phyloP scores from a whole-genome alignment of 768 basidiomycete genomes.

The Amanita rubescens region DNA sequence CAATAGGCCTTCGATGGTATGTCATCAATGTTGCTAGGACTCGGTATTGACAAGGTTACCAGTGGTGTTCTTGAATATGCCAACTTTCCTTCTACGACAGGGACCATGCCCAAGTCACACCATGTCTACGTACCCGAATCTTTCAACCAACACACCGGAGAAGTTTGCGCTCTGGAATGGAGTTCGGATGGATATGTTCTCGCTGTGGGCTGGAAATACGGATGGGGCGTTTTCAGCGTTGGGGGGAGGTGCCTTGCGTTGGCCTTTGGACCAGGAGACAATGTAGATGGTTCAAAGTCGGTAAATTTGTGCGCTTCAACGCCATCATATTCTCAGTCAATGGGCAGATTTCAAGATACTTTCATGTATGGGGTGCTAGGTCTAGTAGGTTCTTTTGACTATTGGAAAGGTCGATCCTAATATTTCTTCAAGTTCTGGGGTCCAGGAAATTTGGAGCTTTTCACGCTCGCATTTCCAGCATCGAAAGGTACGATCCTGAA shows the following conservation, averaged over 20 bases:
- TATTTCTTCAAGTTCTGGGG: conserved; percentile 71
- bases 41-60: conserved; percentile 1
- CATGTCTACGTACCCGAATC: conserved; percentile 55
- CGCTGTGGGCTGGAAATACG: conserved; percentile 84
- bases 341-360: conserved; percentile 59
- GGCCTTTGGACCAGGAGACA: conserved; percentile 62
- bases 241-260: conserved; percentile 83
- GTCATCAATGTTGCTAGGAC: neutral
- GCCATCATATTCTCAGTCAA: conserved; percentile 5
- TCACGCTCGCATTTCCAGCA: conserved; percentile 56
- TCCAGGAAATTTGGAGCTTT: conserved; percentile 85
- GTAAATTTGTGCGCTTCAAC: conserved; percentile 2
- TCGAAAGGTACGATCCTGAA: conserved; percentile 36
- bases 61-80: conserved; percentile 66
- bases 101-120: conserved; percentile 52
- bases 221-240: conserved; percentile 89
- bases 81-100: conserved; percentile 59
- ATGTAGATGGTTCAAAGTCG: conserved; percentile 48
- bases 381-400: conserved; percentile 44
- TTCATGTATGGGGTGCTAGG: conserved; percentile 79
- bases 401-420: neutral
- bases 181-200: conserved; percentile 93
- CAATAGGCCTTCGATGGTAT: conserved; percentile 70
- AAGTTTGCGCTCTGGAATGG: conserved; percentile 74
- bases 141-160: conserved; percentile 50